Evolutionary conservation across 176 grass and related monocot species (phyloP).

Genomic region (Guadua angustifolia): DNA sequence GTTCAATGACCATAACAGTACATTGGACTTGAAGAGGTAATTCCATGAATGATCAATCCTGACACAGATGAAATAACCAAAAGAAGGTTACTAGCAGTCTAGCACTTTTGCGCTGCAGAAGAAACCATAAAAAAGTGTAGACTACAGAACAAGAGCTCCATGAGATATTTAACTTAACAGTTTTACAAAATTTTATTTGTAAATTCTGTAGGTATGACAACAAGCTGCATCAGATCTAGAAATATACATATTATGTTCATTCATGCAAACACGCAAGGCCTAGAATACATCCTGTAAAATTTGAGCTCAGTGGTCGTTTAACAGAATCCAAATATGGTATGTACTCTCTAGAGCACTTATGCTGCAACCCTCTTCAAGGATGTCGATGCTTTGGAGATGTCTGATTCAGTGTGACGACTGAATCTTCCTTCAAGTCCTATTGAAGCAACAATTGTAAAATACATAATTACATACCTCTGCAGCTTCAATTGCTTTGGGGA

Average conservation of each 20-base stretch:
- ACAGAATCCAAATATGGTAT: conserved; percentile 23
- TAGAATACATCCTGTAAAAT: not conserved
- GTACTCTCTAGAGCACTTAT: conserved; percentile 30
- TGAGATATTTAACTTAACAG: not conserved
- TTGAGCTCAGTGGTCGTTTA: not conserved
- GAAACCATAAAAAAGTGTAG: not conserved
- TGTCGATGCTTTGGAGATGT: conserved; percentile 39
- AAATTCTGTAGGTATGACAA: not conserved
- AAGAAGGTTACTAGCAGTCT: not conserved
- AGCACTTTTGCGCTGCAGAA: not conserved
- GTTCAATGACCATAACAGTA: too few species aligned
- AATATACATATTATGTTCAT: not conserved
- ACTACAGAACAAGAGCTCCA: not conserved
- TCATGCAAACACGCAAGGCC: not conserved
- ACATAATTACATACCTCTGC: not conserved
- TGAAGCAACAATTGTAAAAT: conserved; percentile 1
- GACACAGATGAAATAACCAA: not conserved
- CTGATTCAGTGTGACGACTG: conserved; percentile 53
- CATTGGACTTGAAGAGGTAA: not conserved
- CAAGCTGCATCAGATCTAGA: not conserved
- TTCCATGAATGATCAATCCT: not conserved
- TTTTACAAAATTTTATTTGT: not conserved
- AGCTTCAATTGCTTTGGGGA: not conserved
- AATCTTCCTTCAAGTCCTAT: conserved; percentile 63
- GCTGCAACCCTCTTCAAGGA: conserved; percentile 58